A percentile compares a stretch with the other conserved stretches of the same genome.
These are phyloP conservation scores for Phytopythium delawarense DNA, from an alignment of 352 stramenopile species.

Conservation along the genomic window DNA sequence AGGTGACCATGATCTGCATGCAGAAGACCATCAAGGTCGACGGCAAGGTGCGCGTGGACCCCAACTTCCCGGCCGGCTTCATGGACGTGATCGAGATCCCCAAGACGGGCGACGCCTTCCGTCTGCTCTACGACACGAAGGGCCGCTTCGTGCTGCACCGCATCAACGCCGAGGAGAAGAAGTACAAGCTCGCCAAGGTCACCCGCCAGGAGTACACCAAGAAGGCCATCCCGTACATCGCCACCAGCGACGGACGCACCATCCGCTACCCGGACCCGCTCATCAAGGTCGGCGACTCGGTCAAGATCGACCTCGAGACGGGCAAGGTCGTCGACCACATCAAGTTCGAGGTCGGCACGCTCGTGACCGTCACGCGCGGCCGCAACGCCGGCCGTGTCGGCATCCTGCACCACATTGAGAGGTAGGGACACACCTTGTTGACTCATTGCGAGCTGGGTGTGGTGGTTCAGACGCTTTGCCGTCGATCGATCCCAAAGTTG, in stretches of 20 bases:
- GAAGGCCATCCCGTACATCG: conserved; percentile 98
- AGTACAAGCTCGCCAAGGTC: conserved; percentile 99
- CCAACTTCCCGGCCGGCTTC: conserved; percentile 98
- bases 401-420: conserved; percentile 96
- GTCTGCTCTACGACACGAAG: conserved; percentile 98
- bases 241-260: conserved; percentile 98
- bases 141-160: conserved; percentile 98
- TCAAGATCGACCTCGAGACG: conserved; percentile 98
- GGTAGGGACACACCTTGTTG: conserved; percentile 88
- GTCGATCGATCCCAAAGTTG: conserved; percentile 4
- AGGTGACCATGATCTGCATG: conserved; percentile 99
- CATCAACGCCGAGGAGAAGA: conserved; percentile 95
- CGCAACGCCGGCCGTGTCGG: conserved; percentile 97
- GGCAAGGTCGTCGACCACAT: conserved; percentile 97
- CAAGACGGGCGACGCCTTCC: conserved; percentile 97
- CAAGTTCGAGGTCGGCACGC: conserved; percentile 98
- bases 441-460: conserved; percentile 89
- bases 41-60: conserved; percentile 96
- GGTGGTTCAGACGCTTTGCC: conserved; percentile 30
- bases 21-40: conserved; percentile 99
- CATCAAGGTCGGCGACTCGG: conserved; percentile 98
- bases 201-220: conserved; percentile 93
- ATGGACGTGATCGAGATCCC: conserved; percentile 99
- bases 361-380: conserved; percentile 97
- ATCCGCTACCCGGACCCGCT: conserved; percentile 98